Conservation (phyloP, 2,329 filamentous ascomycete genomes). For the Drechslerella dactyloides region DNA sequence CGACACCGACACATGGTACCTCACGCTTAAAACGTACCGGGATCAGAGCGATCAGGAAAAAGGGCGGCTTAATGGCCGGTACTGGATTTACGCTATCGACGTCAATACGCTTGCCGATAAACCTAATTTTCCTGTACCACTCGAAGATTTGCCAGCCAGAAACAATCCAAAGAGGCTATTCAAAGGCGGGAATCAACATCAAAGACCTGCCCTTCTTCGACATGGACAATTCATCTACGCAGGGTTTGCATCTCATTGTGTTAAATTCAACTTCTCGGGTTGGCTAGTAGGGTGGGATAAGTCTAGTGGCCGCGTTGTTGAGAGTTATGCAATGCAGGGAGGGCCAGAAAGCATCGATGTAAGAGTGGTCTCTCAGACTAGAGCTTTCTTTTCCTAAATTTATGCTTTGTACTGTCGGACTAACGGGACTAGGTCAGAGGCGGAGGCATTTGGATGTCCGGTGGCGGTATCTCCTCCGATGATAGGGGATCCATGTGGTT, state of each 20-base stretch:
- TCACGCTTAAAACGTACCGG: conserved; percentile 63
- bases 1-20: conserved; percentile 62
- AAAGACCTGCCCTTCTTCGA: conserved; percentile 61
- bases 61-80: conserved; percentile 60
- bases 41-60: conserved; percentile 58
- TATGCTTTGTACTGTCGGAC: no score
- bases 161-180: conserved; percentile 62
- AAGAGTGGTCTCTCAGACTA: no score
- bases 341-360: conserved; percentile 59
- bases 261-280: conserved; percentile 63
- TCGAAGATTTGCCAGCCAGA: conserved; percentile 60
- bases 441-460: conserved; percentile 63
- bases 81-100: conserved; percentile 61
- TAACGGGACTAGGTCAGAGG: conserved; percentile 56
- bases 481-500: conserved; percentile 62
- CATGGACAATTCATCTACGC: conserved; percentile 62
- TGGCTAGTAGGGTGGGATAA: conserved; percentile 63
- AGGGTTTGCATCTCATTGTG: conserved; percentile 63
- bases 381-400: no score
- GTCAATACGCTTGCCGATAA: conserved; percentile 60
- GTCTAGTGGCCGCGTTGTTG: conserved; percentile 60
- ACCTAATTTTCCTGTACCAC: conserved; percentile 59
- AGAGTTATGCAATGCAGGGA: conserved; percentile 60
- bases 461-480: conserved; percentile 62
- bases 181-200: conserved; percentile 62